Base-by-base conservation (phyloP, 495 filamentous ascomycete species). In the Neurospora sp. region DNA sequence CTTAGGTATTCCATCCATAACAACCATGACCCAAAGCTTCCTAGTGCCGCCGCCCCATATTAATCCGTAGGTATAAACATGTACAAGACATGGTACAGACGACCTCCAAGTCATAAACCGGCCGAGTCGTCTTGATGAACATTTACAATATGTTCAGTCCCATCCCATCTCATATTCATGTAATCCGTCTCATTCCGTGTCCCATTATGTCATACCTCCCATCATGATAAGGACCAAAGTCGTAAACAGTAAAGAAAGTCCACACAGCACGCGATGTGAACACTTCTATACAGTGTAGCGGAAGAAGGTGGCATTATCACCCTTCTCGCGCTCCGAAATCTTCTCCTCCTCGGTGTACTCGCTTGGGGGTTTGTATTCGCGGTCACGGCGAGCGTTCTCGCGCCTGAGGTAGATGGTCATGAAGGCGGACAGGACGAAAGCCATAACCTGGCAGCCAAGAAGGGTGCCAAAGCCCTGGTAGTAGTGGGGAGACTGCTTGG, bases 371-470 rank as follows among this genome's bases (percentile, higher is more conserved):
- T 82, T 82, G 70, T 80, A 81, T 71, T 81, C 75, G 74, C 81
- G 79, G 77, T 89, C 83, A 78, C 91, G 73, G 43, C 84, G 80
- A 13, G 78, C 79, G 76, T 93, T 93, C 82, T 92, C 91, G 45
- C 82, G 78, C 24, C 81, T 81, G 43, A 92, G 81, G 62, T 90
- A 92, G 71, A 88, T 75, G 54, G 86, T 83, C 77, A 92, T 90
- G 69, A 87, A 79, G 69, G 87, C 80, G 72, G 86, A 78, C 81
- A 86, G 73, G 79, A 77, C 77, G 69, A 88, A 84, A 15, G 82
- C 82, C 85, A 86, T 85, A 39, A 73, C 70, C 69, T 84, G 81
- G 37, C 81, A 81, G 66, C 70, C 84, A 19, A 88, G 81, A 36
- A 88, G 80, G 37, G 82, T 83, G 59, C 84, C 82, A 78, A 92